Evolutionary conservation across 805 yeast genomes (phyloP), one percentile per base, ranked within the genome.

Genomic region (Torulaspora microellipsoides): DNA sequence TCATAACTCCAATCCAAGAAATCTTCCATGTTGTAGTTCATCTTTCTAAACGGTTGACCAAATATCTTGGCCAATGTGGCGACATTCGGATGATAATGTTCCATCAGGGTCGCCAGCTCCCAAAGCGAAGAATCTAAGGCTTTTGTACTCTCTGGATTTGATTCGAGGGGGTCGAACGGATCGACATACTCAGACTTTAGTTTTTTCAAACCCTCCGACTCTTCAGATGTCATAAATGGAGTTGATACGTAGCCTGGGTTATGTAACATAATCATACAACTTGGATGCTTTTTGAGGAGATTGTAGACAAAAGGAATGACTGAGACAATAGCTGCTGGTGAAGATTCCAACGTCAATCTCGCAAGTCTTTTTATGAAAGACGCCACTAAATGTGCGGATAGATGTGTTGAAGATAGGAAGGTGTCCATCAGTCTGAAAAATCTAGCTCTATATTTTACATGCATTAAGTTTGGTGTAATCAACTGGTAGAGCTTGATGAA

Each of bases 51-150:
- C 3, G 96, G 96, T 65, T 93, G 96, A 14, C 81, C 75, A 59
- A 86, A 85, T 27, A 93, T 85, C 60, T 80, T 83, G 13, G 96
- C 96, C 54, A 93, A 71, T 0, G 96, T 84, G 1, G 96, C 91
- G 10, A 93, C 88, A 57, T 93, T 93, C 12, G 98, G 97, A 67
- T 93, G 98, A 60, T 89, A 91, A 62, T 93, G 99, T 10, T 77
- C 66, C 70, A 82, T 78, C 44, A 85, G 67, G 0, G 95, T 73
- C 46, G 85, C 86, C 44, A 91, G 61, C 65, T 93, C 99, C 99
- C 99, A 93, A 37, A 90, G 65, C 0, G 97, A 90, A 0, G 95
- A 85, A 7, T 76, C 81, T 29, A 90, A 69, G 3, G 98, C 97
- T 28, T 78, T 70, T 0, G 96, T 84, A 45, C 75, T 69, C 45